These are phyloP conservation scores for Arthroderma uncinatum DNA, from an alignment of 2,329 filamentous ascomycete species.

Conservation along the genomic window DNA sequence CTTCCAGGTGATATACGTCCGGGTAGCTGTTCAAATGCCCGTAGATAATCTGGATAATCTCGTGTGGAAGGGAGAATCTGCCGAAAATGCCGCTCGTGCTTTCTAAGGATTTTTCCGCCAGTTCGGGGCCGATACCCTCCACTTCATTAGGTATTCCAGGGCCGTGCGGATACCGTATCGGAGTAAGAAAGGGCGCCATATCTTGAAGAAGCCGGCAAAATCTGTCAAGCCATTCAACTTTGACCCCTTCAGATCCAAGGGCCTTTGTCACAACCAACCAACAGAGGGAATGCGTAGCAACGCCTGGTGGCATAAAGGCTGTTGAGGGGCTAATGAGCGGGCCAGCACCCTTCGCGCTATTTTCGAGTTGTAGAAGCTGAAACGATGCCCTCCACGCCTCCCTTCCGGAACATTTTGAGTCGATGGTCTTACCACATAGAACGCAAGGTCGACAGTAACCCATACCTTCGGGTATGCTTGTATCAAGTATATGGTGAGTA, in stretches of 20 bases:
- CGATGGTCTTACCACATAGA: slow-evolving; percentile 1
- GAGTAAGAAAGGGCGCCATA: neutral
- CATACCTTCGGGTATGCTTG: slow-evolving; percentile 9
- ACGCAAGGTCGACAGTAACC: slow-evolving; percentile 3
- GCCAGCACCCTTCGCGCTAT: neutral
- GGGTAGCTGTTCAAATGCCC: slow-evolving; percentile 8
- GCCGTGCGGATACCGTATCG: neutral
- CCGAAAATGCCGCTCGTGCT: neutral
- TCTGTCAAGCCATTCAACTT: neutral
- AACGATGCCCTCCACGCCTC: slow-evolving; percentile 3
- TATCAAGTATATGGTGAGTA: neutral
- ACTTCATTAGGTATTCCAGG: neutral
- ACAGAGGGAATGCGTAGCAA: slow-evolving; percentile 5
- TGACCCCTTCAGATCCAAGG: neutral
- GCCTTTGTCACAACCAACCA: slow-evolving; percentile 7
- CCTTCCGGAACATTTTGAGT: neutral
- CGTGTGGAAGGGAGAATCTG: slow-evolving; percentile 5
- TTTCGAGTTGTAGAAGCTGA: slow-evolving; percentile 2
- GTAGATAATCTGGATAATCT: slow-evolving; percentile 9
- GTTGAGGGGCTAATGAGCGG: neutral
- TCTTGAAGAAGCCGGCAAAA: neutral
- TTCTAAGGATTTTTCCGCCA: neutral
- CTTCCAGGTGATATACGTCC: slow-evolving; percentile 1
- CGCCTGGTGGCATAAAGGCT: neutral
- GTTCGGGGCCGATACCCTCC: neutral